Evolutionary conservation across 805 yeast species (phyloP), one percentile per base, ranked within the genome.

Genomic region (Wickerhamiella dianesei): DNA sequence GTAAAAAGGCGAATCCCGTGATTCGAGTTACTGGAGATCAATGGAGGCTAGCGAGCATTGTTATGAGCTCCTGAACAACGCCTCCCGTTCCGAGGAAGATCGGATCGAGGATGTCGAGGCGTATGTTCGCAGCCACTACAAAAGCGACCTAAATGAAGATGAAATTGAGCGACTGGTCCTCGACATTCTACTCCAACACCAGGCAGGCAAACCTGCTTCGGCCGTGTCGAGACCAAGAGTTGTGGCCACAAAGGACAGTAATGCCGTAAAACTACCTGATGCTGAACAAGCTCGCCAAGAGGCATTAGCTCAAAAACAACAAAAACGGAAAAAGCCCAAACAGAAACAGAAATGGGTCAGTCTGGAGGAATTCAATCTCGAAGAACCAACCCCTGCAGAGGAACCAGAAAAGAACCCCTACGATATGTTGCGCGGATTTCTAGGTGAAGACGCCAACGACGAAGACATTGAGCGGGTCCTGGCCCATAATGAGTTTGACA

Each of bases 151-250:
- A 39, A 35, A 43, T 2, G 40, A 56, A 2, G 53, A 54, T 16
- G 64, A 62, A 20, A 45, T 55, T 4, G 72, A 69, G 47, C 55
- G 65, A 44, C 52, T 64, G 16, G 66, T 67, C 14, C 56, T 69
- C 54, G 71, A 66, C 44, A 63, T 69, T 9, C 49, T 69, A 47
- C 66, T 71, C 70, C 61, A 56, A 22, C 72, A 69, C 46, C 60
- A 65, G 36, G 69, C 65, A 1, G 51, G 59, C 4, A 55, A 52
- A 17, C 39, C 50, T 0, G 42, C 25, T 9, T 19, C 36, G 18
- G 37, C 29, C 46, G 42, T 19, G 12, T 49, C 40, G 8, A 42
- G 45, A 4, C 50, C 58, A 0, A 51, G 54, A 21, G 56, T 63
- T 1, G 54, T 62, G 6, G 39, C 43, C 13, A 25, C 40, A 6